Evolutionary conservation across 2,329 filamentous ascomycete species (phyloP).

Genomic region (Microcera coccophila): DNA sequence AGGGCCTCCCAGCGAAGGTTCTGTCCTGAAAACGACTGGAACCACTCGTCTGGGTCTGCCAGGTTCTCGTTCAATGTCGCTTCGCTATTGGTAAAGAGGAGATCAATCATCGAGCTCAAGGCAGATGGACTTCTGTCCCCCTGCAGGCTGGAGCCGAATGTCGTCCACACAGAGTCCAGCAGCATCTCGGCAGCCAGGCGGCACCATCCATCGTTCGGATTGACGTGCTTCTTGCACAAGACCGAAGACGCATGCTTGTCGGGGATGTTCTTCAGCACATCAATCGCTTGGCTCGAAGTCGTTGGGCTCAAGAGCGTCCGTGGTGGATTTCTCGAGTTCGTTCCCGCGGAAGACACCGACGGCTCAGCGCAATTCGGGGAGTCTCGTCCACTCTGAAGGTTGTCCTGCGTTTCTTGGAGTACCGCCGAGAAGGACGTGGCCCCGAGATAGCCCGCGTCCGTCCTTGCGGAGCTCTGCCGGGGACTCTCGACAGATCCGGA

Average conservation of each 20-base stretch:
- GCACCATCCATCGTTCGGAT: conserved; percentile 19
- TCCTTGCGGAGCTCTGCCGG: too few species aligned
- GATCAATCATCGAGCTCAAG: neutral
- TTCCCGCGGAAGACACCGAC: too few species aligned
- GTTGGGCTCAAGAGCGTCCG: neutral
- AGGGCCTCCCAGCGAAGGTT: conserved; percentile 38
- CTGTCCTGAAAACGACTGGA: conserved; percentile 32
- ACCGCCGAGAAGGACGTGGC: neutral
- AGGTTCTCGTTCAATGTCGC: conserved; percentile 32
- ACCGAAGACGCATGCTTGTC: neutral
- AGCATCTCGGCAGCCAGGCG: conserved; percentile 8
- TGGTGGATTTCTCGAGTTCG: neutral
- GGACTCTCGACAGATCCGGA: too few species aligned
- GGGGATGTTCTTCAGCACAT: neutral
- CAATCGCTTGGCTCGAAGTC: neutral
- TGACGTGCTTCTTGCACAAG: neutral
- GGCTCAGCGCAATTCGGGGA: neutral
- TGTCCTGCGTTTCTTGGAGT: neutral
- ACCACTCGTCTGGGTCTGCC: conserved; percentile 29
- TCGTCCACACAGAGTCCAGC: conserved; percentile 15
- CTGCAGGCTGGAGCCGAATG: conserved; percentile 7
- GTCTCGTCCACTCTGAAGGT: neutral
- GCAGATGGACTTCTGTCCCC: neutral
- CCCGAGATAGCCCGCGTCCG: neutral
- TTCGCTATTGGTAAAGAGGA: conserved; percentile 15